Evolutionary conservation across 169 alveolate genomes (phyloP).

Genomic region (Sarcocystis neurona): DNA sequence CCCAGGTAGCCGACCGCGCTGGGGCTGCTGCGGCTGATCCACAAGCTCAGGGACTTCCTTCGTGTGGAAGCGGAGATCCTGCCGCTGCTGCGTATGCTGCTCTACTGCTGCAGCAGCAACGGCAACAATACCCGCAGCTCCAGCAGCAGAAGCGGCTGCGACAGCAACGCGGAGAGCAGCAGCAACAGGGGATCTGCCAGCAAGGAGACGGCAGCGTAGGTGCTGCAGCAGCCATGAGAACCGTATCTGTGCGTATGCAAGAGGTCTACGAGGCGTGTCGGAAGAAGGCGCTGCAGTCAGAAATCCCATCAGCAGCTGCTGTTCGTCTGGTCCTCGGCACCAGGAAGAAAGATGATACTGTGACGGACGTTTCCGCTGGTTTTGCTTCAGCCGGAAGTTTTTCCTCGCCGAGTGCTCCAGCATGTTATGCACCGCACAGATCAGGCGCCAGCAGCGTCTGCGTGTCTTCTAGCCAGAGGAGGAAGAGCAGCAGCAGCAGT

Average conservation of each 20-base stretch:
- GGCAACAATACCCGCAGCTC: not conserved
- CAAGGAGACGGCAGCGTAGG: not conserved
- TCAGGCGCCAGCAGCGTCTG: too few relatives aligned
- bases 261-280: not conserved
- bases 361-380: not conserved
- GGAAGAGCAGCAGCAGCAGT: not conserved
- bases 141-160: not conserved
- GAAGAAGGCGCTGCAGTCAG: constrained; percentile 3
- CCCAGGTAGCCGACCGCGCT: too few relatives aligned
- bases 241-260: constrained; percentile 30
- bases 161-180: not conserved
- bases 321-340: not conserved
- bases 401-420: too few relatives aligned
- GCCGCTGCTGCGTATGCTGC: too few relatives aligned
- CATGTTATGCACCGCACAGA: too few relatives aligned
- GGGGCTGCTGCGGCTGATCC: too few relatives aligned
- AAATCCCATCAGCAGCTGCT: not conserved
- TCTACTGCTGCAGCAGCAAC: too few relatives aligned
- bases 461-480: too few relatives aligned
- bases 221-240: not conserved
- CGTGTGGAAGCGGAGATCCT: too few relatives aligned
- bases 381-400: too few relatives aligned
- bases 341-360: not conserved
- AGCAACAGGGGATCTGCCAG: not conserved
- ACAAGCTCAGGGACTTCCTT: too few relatives aligned